phyloP scores from a whole-genome alignment of 129 eudicot species.

The Tagetes erecta region DNA sequence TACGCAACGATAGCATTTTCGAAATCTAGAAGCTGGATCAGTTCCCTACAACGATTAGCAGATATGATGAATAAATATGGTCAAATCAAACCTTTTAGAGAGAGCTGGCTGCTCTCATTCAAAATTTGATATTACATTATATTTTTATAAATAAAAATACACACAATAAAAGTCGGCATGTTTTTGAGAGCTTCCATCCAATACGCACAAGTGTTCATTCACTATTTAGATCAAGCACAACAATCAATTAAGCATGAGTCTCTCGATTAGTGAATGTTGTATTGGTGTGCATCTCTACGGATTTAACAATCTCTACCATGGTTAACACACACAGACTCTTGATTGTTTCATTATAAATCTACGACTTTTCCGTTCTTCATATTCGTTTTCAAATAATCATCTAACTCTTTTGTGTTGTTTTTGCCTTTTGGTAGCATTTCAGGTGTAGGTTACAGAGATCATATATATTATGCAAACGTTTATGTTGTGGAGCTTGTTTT shows the following conservation, averaged over 20 bases:
- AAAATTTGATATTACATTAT: neutral
- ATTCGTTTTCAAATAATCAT: constrained; percentile 1
- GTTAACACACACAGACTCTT: neutral
- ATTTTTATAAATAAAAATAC: neutral
- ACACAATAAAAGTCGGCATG: neutral
- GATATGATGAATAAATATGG: neutral
- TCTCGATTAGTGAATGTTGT: neutral
- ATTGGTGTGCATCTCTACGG: neutral
- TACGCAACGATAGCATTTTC: neutral
- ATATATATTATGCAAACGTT: neutral
- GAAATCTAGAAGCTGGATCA: neutral
- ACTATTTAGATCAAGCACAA: neutral
- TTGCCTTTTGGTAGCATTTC: neutral
- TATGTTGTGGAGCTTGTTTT: constrained; percentile 17
- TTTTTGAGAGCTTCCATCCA: neutral
- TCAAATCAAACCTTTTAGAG: neutral
- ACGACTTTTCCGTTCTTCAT: neutral
- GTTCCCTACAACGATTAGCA: neutral
- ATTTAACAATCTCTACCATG: neutral
- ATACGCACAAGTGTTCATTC: neutral
- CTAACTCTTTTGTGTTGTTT: neutral
- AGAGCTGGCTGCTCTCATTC: neutral
- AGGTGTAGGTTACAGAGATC: constrained; percentile 11
- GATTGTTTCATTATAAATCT: too few species aligned
- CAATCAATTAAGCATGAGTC: too few species aligned